Percentiles rank a stretch among this genome's conserved stretches.
These are phyloP conservation scores for Chlamydomonas applanata DNA, from an alignment of 139 green algal species.

Conservation along the genomic window DNA sequence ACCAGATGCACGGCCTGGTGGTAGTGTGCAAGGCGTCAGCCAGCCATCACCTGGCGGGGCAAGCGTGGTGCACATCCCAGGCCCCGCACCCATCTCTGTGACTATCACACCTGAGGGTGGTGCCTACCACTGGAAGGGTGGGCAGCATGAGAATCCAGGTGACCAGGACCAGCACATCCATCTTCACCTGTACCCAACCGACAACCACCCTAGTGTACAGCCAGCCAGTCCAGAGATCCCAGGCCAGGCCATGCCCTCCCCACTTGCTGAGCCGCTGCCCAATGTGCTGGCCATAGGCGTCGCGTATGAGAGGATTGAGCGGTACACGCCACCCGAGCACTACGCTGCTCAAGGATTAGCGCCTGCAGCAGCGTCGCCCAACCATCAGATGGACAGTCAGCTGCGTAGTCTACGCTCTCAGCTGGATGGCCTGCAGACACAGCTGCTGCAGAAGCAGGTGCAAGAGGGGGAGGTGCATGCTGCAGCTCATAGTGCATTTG, in stretches of 20 bases:
- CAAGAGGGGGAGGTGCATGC: too few relatives aligned
- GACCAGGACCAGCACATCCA: neutral
- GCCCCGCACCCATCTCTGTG: neutral
- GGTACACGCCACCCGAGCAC: neutral
- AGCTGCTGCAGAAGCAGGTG: too few relatives aligned
- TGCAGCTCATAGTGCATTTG: too few relatives aligned
- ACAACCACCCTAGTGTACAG: neutral
- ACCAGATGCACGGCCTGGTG: neutral
- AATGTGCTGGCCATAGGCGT: too few relatives aligned
- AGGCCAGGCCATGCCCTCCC: neutral
- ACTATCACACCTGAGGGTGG: slow-evolving; percentile 3
- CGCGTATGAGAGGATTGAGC: neutral
- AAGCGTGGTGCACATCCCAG: neutral
- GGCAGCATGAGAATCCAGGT: neutral
- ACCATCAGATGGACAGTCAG: too few relatives aligned
- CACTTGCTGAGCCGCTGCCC: too few relatives aligned
- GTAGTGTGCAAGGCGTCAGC: neutral
- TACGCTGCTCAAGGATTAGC: too few relatives aligned
- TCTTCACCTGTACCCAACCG: neutral
- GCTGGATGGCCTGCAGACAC: too few relatives aligned
- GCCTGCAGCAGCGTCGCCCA: too few relatives aligned
- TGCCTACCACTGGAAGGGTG: neutral
- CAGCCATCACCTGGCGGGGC: too few relatives aligned
- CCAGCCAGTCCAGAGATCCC: neutral
- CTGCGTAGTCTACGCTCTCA: too few relatives aligned